phyloP scores from a whole-genome alignment of 73 alveolate species.

The Uronychia setigera region DNA sequence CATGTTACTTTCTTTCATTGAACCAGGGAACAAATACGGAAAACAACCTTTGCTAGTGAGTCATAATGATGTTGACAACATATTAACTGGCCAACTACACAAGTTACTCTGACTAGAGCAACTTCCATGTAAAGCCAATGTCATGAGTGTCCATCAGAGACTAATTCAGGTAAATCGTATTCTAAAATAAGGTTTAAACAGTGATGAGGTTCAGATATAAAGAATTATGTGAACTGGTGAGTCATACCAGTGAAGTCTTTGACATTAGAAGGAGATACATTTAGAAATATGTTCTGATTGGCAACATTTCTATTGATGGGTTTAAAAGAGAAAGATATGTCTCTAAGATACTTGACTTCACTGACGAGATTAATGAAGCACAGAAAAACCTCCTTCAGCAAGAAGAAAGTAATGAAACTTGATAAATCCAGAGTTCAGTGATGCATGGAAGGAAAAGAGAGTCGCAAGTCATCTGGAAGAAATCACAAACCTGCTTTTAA shows the following conservation, averaged over 20 bases:
- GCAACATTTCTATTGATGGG: conserved; percentile 64
- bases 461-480: conserved; percentile 10
- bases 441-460: conserved; percentile 5
- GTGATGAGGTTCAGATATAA: background rate
- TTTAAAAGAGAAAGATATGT: conserved; percentile 57
- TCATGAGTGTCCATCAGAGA: background rate
- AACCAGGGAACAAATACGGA: conserved; percentile 6
- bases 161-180: background rate
- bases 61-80: background rate
- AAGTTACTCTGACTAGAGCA: background rate
- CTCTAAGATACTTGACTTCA: conserved; percentile 32
- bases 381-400: conserved; percentile 24
- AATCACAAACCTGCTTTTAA: conserved; percentile 44
- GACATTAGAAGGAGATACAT: conserved; percentile 22
- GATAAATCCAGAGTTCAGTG: background rate
- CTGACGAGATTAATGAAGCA: conserved; percentile 30
- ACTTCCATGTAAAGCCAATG: background rate
- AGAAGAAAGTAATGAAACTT: conserved; percentile 28
- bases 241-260: background rate
- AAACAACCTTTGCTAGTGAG: background rate
- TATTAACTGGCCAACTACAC: background rate
- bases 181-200: background rate
- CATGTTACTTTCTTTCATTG: background rate
- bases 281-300: conserved; percentile 32
- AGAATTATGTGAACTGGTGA: background rate